These are phyloP conservation scores for Imleria badia DNA, from an alignment of 768 basidiomycete species.

Conservation along the genomic window DNA sequence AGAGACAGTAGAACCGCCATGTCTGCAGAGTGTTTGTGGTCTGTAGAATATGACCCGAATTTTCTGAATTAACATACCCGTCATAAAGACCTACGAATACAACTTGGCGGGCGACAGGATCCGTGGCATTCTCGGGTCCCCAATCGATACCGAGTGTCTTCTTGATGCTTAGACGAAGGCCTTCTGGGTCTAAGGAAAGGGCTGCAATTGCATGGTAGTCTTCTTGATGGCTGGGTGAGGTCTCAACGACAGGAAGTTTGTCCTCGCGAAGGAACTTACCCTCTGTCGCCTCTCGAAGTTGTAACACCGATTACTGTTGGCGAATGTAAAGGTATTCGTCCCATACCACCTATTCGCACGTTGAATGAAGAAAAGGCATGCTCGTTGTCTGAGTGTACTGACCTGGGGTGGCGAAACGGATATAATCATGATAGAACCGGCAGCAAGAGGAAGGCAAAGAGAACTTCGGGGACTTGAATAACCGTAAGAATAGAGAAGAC, in stretches of 20 bases:
- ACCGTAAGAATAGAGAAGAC: conserved; percentile 26
- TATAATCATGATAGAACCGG: conserved; percentile 65
- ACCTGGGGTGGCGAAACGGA: conserved; percentile 52
- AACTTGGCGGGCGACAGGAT: conserved; percentile 68
- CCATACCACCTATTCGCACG: conserved; percentile 49
- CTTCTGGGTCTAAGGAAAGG: conserved; percentile 72
- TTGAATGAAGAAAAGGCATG: conserved; percentile 8
- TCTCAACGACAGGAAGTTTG: conserved; percentile 2
- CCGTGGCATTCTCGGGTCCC: conserved; percentile 57
- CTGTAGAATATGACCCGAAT: background rate
- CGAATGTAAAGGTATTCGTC: conserved; percentile 69
- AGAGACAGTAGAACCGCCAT: conserved; percentile 89
- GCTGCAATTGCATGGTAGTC: conserved; percentile 80
- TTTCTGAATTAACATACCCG: conserved; percentile 51
- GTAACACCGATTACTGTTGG: conserved; percentile 78
- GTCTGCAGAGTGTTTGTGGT: conserved; percentile 48
- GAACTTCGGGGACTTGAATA: conserved; percentile 17
- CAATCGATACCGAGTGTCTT: conserved; percentile 65
- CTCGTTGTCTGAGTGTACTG: conserved; percentile 21
- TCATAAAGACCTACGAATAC: conserved; percentile 91
- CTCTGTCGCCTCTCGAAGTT: conserved; percentile 72
- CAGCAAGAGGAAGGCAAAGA: conserved; percentile 10
- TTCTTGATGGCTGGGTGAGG: conserved; percentile 72
- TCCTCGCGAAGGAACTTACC: conserved; percentile 39
- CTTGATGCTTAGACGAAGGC: conserved; percentile 65